Conservation (phyloP, 345 rosid genomes). For the Citrus sp. region DNA sequence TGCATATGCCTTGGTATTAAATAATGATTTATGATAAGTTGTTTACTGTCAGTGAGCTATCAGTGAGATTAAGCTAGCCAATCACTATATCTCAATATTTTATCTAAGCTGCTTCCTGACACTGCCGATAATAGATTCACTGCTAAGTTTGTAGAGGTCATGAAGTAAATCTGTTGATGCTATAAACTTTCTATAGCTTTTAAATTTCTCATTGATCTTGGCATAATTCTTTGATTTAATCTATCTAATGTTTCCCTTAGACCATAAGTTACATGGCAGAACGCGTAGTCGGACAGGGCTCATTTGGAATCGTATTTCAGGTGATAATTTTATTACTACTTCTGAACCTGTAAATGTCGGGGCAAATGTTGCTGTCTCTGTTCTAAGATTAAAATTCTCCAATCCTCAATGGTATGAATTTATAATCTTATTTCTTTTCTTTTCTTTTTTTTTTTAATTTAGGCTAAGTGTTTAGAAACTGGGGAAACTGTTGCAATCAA, state of each 20-base stretch:
- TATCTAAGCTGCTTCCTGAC: not conserved
- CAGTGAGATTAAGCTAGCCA: not conserved
- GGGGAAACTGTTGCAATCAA: conserved; percentile 22
- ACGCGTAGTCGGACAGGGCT: conserved; percentile 21
- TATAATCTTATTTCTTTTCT: not conserved
- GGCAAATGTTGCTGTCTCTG: not conserved
- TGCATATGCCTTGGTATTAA: not conserved
- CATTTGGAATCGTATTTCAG: conserved; percentile 27
- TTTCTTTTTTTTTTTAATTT: not conserved
- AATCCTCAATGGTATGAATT: not conserved
- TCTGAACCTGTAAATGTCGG: not conserved
- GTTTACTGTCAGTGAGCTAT: not conserved
- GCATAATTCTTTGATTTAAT: not conserved
- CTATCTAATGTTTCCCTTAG: not conserved
- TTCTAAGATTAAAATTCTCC: not conserved
- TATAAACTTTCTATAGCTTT: not conserved
- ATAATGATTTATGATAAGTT: not conserved
- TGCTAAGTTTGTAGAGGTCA: not conserved
- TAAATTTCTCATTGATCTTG: not conserved
- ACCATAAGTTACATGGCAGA: conserved; percentile 25
- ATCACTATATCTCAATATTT: not conserved
- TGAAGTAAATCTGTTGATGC: not conserved
- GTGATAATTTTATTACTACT: not conserved
- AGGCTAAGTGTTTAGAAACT: conserved; percentile 23
- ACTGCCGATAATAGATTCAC: not conserved